Percentiles rank a stretch among this genome's conserved stretches.
Conservation (phyloP, 2,329 filamentous ascomycete species). For the Parafenestella ontariensis region DNA sequence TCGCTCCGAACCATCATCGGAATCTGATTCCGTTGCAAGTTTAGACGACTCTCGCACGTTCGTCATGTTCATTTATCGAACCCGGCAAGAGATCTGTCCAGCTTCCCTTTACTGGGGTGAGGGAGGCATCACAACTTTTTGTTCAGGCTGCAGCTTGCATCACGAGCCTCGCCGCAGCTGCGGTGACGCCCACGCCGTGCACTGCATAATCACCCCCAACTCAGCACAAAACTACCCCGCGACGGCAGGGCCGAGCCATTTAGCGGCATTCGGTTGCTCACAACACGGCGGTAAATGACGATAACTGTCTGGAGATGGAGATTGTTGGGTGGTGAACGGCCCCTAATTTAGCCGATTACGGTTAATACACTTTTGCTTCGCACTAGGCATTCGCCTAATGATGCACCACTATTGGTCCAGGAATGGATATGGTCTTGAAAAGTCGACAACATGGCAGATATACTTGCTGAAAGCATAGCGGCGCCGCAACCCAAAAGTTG, state of each 20-base stretch:
- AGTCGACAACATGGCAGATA: conserved; percentile 18
- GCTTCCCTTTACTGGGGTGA: conserved; percentile 5
- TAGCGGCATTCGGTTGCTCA: conserved; percentile 27
- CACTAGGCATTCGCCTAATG: conserved; percentile 6
- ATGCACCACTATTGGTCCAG: conserved; percentile 20
- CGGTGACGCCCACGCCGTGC: conserved; percentile 36
- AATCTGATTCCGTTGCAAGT: conserved; percentile 16
- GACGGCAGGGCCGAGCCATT: conserved; percentile 26
- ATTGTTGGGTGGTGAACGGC: conserved; percentile 9
- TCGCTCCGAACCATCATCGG: conserved; percentile 13
- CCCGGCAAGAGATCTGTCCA: conserved; percentile 5
- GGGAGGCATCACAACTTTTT: conserved; percentile 19
- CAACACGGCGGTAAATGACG: conserved; percentile 34
- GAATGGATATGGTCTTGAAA: conserved; percentile 3
- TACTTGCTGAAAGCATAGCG: conserved; percentile 6
- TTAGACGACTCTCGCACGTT: neutral
- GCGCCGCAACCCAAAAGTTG: conserved; percentile 17
- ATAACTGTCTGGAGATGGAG: conserved; percentile 25
- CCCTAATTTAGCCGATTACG: conserved; percentile 29
- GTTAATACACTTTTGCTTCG: conserved; percentile 18
- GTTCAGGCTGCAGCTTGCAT: conserved; percentile 30
- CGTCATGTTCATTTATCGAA: neutral
- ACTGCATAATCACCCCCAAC: conserved; percentile 29
- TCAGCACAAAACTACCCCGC: conserved; percentile 19
- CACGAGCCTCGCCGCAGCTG: conserved; percentile 36